Evolutionary conservation across 192 early-diverging fungal genomes (phyloP).

Genomic region (Dimargaris cristalligena): DNA sequence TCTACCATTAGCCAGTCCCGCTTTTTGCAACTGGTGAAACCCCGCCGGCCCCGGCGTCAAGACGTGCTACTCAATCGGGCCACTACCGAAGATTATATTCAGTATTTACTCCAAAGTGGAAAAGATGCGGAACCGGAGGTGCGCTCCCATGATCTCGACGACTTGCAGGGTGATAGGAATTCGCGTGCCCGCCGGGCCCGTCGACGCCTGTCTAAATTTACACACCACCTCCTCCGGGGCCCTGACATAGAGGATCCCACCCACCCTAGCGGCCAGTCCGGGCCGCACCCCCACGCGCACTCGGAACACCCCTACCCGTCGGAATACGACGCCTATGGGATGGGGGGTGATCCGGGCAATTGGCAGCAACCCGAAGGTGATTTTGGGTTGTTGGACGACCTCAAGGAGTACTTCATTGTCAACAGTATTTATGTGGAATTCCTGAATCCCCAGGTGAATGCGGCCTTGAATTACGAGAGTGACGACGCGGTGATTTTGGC

Average conservation of each 20-base stretch:
- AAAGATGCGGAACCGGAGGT: neutral
- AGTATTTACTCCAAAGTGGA: neutral
- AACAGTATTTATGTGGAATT: conserved; percentile 29
- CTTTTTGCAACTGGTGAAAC: conserved; percentile 3
- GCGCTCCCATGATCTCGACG: too few relatives aligned
- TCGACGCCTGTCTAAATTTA: neutral
- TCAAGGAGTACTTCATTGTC: conserved; percentile 23
- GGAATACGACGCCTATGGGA: too few relatives aligned
- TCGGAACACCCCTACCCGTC: too few relatives aligned
- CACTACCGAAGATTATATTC: conserved; percentile 7
- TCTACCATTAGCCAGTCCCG: neutral
- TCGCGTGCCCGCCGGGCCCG: neutral
- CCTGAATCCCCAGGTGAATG: conserved; percentile 30
- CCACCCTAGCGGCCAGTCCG: neutral
- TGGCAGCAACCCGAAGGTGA: neutral
- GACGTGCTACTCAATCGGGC: conserved; percentile 7
- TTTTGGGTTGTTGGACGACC: conserved; percentile 25
- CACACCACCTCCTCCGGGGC: neutral
- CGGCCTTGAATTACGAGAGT: conserved; percentile 17
- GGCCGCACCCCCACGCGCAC: neutral
- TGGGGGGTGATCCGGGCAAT: neutral
- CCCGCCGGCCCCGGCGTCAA: neutral
- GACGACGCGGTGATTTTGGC: conserved; percentile 17
- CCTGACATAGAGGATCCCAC: neutral
- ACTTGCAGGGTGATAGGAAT: too few relatives aligned